Percentiles rank a stretch among this genome's conserved stretches.
Evolutionary conservation across 805 yeast species (phyloP).

Genomic region (Metschnikowia arizonensis): DNA sequence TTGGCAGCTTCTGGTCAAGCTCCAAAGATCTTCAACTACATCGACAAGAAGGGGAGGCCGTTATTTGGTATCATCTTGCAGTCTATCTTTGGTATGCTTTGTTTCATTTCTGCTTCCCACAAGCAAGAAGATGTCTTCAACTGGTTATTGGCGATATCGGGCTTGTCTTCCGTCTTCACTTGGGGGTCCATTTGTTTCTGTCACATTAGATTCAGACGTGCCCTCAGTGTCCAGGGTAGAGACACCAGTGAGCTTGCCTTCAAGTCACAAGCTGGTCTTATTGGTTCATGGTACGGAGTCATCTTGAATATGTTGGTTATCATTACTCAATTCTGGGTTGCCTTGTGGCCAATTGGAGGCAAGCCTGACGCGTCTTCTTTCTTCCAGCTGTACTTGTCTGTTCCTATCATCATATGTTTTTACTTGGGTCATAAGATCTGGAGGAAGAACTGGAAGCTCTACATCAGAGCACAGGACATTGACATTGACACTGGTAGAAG

Average conservation of each 20-base stretch:
- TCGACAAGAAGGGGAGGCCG: slow-evolving; percentile 42
- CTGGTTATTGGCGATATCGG: slow-evolving; percentile 28
- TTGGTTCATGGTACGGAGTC: slow-evolving; percentile 52
- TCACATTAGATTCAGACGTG: slow-evolving; percentile 27
- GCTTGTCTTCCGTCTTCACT: slow-evolving; percentile 26
- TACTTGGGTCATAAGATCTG: slow-evolving; percentile 57
- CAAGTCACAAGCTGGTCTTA: slow-evolving; percentile 47
- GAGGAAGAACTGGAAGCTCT: slow-evolving; percentile 33
- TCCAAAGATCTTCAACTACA: slow-evolving; percentile 46
- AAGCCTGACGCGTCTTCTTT: slow-evolving; percentile 31
- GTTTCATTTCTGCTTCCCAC: slow-evolving; percentile 49
- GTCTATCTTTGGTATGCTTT: slow-evolving; percentile 51
- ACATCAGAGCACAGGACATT: slow-evolving; percentile 30
- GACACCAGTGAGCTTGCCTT: slow-evolving; percentile 46
- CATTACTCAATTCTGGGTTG: slow-evolving; percentile 63
- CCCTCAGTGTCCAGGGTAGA: slow-evolving; percentile 22
- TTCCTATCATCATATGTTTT: slow-evolving; percentile 56
- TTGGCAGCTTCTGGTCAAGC: slow-evolving; percentile 69
- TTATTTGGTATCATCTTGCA: slow-evolving; percentile 34
- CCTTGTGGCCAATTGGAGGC: slow-evolving; percentile 54
- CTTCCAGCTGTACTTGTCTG: slow-evolving; percentile 63
- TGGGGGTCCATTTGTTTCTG: slow-evolving; percentile 26
- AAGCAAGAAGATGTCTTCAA: slow-evolving; percentile 22
- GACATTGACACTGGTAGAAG: slow-evolving; percentile 38
- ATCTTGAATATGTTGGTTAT: slow-evolving; percentile 47